Evolutionary conservation across 176 grass and related monocot species (phyloP).

Genomic region (Triticum monococcum): DNA sequence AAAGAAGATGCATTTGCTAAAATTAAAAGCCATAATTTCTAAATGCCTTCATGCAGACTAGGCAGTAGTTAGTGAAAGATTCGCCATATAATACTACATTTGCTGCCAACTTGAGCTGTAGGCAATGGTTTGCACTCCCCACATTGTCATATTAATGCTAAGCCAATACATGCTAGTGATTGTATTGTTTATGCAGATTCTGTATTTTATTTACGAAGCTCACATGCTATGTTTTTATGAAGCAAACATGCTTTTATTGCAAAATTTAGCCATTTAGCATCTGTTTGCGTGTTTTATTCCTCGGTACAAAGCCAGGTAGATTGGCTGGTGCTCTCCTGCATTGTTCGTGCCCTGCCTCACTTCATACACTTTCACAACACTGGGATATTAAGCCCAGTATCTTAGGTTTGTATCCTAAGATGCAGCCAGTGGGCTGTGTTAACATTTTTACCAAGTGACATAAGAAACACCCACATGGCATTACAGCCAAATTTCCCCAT

Average conservation of each 20-base stretch:
- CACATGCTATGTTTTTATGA: conserved; percentile 7
- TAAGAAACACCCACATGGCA: neutral
- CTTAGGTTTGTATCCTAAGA: conserved; percentile 1
- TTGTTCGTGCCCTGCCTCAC: neutral
- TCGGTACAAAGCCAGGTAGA: neutral
- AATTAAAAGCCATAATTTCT: neutral
- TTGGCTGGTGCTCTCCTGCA: neutral
- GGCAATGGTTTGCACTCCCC: neutral
- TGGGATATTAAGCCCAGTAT: neutral
- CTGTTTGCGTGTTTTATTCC: neutral
- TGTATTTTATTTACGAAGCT: conserved; percentile 16
- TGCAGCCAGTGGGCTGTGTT: neutral
- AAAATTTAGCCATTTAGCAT: neutral
- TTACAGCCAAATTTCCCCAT: neutral
- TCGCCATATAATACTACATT: neutral
- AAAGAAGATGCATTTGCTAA: neutral
- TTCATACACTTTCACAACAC: neutral
- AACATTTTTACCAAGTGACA: neutral
- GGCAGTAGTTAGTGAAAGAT: neutral
- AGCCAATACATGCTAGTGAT: neutral
- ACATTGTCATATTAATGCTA: neutral
- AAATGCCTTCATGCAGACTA: neutral
- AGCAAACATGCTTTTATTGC: neutral
- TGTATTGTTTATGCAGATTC: neutral
- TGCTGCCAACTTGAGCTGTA: neutral